Base-by-base conservation (phyloP, 176 grass and related monocot genomes). In the Zizania latifolia region DNA sequence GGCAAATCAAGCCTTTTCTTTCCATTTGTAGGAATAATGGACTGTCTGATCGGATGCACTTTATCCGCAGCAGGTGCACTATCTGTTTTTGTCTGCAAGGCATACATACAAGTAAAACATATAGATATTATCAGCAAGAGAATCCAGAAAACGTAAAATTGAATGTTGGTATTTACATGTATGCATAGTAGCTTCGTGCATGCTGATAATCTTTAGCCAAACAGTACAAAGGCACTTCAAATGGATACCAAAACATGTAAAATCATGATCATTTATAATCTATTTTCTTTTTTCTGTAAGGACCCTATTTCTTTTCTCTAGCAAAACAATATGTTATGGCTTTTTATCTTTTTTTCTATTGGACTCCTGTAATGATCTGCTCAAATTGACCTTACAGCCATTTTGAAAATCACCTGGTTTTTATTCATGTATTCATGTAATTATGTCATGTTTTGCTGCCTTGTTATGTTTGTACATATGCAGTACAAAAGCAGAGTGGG, bases 1-100 rank as follows among this genome's bases (percentile, higher is more conserved):
- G 94, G 94, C 74, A 97, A 85, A 80, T 85, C 88, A 83, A 93
- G 65, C 32, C 50, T 89, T 80, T 83, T 97, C 70, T 80, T 91
- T 74, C 78, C 82, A 83, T 54, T 78, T 78, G 88, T 64, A 76
- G 84, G 59, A 32, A 46, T 46, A 71, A 30, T 32, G 84, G 58
- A 78, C 36, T 74, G 85, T 77, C 83, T 97, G 43, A 40, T 36
- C 77, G 50, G 29, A 82, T 68, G 68, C 35, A 51, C 71, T 72
- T 71, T 84, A 70, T 68, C 65, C 67, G 74, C 74, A 68, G 83
- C 3, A 22, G 62, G 78, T 85, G 56, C 54, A 72, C 37, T 77
- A 32, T 77, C 30, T 62, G 45, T 55, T 21, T 89, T 83, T 17
- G 15, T 81, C 94, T 97, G 82, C 82, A 68, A 87, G 75, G 11